Evolutionary conservation across 306 rosid species (phyloP).

Genomic region (Fragaria vesca): DNA sequence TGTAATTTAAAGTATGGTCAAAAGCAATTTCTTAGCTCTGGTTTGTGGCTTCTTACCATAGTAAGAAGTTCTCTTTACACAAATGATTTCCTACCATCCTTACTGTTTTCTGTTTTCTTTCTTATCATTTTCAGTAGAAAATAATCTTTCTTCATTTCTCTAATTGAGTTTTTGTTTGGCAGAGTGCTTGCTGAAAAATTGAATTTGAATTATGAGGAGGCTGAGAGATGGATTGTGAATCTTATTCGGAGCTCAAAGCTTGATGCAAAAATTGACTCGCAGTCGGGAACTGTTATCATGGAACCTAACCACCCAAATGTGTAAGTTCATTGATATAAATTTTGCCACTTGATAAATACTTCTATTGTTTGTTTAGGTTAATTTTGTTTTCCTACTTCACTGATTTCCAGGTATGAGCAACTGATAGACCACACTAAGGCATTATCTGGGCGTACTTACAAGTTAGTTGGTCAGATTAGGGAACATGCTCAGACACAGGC

Average conservation of each 20-base stretch:
- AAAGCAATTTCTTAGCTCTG: background rate
- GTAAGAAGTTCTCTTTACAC: background rate
- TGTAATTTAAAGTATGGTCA: background rate
- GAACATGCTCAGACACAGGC: slow-evolving; percentile 69
- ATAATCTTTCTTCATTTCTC: background rate
- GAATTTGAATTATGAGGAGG: slow-evolving; percentile 86
- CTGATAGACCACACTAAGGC: slow-evolving; percentile 86
- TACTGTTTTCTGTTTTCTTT: background rate
- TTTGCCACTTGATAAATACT: background rate
- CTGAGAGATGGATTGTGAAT: slow-evolving; percentile 93
- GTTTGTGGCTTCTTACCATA: background rate
- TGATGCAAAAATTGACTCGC: slow-evolving; percentile 78
- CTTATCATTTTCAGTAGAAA: too few species aligned
- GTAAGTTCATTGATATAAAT: slow-evolving; percentile 49
- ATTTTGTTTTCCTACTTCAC: background rate
- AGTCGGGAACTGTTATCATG: slow-evolving; percentile 68
- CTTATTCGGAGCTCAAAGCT: slow-evolving; percentile 85
- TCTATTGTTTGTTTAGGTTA: background rate
- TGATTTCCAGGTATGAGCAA: slow-evolving; percentile 72
- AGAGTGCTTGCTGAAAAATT: slow-evolving; percentile 92
- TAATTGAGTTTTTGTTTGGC: slow-evolving; percentile 21
- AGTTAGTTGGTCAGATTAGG: slow-evolving; percentile 63
- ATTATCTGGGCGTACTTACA: slow-evolving; percentile 73
- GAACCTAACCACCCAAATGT: slow-evolving; percentile 85
- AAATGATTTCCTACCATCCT: background rate